Percentiles rank a stretch among this genome's conserved stretches.
Conservation (phyloP, 495 filamentous ascomycete species). For the Tuber aestivum region DNA sequence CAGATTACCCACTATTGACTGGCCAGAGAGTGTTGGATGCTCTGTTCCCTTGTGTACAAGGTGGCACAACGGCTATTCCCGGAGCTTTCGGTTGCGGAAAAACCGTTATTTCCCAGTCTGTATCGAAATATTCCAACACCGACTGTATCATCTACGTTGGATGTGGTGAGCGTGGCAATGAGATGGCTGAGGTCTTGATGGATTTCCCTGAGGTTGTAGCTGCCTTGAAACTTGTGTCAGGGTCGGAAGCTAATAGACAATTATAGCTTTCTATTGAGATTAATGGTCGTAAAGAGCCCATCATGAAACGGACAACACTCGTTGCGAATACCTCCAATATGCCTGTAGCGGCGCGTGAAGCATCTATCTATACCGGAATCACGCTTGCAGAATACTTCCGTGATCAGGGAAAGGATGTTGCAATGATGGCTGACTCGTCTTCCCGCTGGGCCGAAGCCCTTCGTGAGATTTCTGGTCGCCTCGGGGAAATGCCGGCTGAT, state of each 20-base stretch:
- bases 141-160: conserved; percentile 99
- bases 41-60: conserved; percentile 95
- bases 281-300: conserved; percentile 87
- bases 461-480: conserved; percentile 96
- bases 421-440: conserved; percentile 99
- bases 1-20: conserved; percentile 84
- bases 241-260: conserved; percentile 8
- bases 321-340: conserved; percentile 99
- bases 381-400: conserved; percentile 98
- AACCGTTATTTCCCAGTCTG: conserved; percentile 95
- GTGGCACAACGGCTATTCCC: conserved; percentile 95
- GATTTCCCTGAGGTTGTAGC: conserved; percentile 77
- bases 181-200: conserved; percentile 99
- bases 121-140: conserved; percentile 99
- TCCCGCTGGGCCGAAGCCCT: conserved; percentile 98
- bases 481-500: conserved; percentile 99
- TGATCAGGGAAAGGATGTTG: conserved; percentile 94
- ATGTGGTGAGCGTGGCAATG: conserved; percentile 96
- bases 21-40: conserved; percentile 94
- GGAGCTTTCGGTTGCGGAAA: conserved; percentile 99
- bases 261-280: conserved; percentile 76
- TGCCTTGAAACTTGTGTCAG: conserved; percentile 2
- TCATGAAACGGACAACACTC: conserved; percentile 99
- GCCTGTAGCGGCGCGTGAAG: conserved; percentile 97
- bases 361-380: conserved; percentile 98